Base-by-base conservation (phyloP, 169 alveolate genomes). In the Sarcocystis neurona region DNA sequence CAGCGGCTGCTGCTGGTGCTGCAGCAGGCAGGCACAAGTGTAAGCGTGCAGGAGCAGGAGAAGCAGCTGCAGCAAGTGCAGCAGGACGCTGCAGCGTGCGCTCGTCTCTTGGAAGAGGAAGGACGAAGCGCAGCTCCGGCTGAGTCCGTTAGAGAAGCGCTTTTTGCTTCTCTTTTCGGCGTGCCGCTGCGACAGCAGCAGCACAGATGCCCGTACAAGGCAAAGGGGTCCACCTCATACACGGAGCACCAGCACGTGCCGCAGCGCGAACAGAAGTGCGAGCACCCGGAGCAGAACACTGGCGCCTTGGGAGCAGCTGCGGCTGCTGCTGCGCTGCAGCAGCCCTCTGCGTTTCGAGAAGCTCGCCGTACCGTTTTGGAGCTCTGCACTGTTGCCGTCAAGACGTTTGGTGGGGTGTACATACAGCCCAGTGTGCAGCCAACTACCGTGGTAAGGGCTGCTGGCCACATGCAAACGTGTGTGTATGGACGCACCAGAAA, bases 401-500 rank as follows among this genome's bases (percentile, higher is more conserved):
- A 1, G 20, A 72, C 82, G 23, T 72, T 72, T 30, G 82, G 82
- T 10, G 82, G 82, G 53, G 82, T 39, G 58, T 72, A 43, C 56
- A 41, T 72, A 72, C 82, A 72, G 56, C 53, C 34, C 27, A 43
- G 82, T 2, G 53, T 39, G 34, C 10, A 39, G 12, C 30, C 82
- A n/a, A 5, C 34, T 53, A 39, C 41, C 82, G 43, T 39, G 53
- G 82, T 72, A 68, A 20, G 12, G 18, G 5, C 70, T 27, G 4
- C 30, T 2, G 39, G 27, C 60, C 60, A 8, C 60, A 50, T 50
- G 27, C 8, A 50, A 50, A 18, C 5, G n/a, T n/a, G n/a, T n/a
- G n/a, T n/a, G n/a, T n/a, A n/a, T n/a, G n/a, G n/a, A n/a, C n/a
- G n/a, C n/a, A n/a, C n/a, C n/a, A n/a, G n/a, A n/a, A n/a, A n/a